Conservation (phyloP, 2,329 filamentous ascomycete species). For the Lecanicillium sp. region DNA sequence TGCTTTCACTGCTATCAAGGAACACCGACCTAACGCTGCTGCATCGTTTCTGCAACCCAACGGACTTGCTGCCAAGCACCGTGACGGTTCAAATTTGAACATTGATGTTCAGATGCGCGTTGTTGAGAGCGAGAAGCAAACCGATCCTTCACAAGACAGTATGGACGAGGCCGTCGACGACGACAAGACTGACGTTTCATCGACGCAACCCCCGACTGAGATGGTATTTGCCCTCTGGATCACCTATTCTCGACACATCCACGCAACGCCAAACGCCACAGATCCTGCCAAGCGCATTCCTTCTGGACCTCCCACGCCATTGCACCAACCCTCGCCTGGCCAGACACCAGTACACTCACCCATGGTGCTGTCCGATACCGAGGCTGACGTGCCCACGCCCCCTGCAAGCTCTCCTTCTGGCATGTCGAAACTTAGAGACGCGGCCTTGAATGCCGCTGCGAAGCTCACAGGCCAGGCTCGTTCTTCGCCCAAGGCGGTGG, state of each 20-base stretch:
- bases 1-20: constrained; percentile 74
- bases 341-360: constrained; percentile 56
- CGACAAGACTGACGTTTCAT: constrained; percentile 23
- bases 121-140: constrained; percentile 76
- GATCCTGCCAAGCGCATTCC: constrained; percentile 39
- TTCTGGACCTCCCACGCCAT: constrained; percentile 64
- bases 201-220: constrained; percentile 52
- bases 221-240: constrained; percentile 95
- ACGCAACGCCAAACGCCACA: constrained; percentile 59
- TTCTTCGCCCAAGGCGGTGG: constrained; percentile 24
- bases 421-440: constrained; percentile 51
- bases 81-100: constrained; percentile 85
- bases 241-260: constrained; percentile 89
- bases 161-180: constrained; percentile 56
- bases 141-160: constrained; percentile 54
- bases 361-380: constrained; percentile 48
- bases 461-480: constrained; percentile 41
- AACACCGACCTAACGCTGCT: constrained; percentile 73
- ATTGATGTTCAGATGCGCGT: constrained; percentile 96
- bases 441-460: constrained; percentile 48
- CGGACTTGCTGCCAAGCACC: constrained; percentile 77
- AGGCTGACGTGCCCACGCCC: constrained; percentile 40
- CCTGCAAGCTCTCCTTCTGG: constrained; percentile 37
- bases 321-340: constrained; percentile 72
- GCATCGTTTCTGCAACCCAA: constrained; percentile 77